phyloP scores from a whole-genome alignment of 352 stramenopile genomes.

The Globisporangium middletonii region DNA sequence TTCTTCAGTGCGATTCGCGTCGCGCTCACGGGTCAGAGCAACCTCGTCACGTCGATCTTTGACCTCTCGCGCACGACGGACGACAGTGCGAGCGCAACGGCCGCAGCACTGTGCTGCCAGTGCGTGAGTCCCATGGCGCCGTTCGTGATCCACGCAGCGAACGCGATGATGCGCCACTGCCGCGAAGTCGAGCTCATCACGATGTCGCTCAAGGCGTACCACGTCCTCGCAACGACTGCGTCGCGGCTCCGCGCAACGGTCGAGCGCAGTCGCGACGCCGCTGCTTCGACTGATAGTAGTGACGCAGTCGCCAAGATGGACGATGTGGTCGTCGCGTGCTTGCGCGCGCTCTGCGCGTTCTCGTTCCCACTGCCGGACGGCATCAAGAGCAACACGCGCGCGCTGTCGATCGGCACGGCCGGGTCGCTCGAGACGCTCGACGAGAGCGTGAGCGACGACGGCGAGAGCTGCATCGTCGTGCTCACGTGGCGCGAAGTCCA shows the following conservation, averaged over 20 bases:
- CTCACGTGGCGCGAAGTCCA: conserved; percentile 82
- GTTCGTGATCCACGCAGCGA: conserved; percentile 66
- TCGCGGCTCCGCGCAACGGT: conserved; percentile 61
- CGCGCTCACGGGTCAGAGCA: conserved; percentile 64
- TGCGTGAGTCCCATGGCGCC: conserved; percentile 63
- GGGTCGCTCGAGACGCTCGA: conserved; percentile 26
- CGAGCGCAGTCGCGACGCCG: conserved; percentile 7
- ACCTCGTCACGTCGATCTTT: conserved; percentile 68
- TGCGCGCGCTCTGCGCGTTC: conserved; percentile 70
- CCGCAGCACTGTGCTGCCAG: conserved; percentile 32
- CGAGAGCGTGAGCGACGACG: conserved; percentile 41
- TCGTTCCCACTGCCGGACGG: conserved; percentile 70
- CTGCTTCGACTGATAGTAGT: not conserved
- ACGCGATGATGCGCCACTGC: conserved; percentile 73
- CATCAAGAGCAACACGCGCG: conserved; percentile 44
- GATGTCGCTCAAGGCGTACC: conserved; percentile 81
- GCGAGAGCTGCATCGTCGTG: conserved; percentile 53
- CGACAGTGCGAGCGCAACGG: conserved; percentile 23
- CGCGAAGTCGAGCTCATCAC: conserved; percentile 78
- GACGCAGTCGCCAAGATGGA: conserved; percentile 35
- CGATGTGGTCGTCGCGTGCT: conserved; percentile 64
- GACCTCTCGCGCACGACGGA: conserved; percentile 54
- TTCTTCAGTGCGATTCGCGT: conserved; percentile 82
- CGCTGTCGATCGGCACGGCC: conserved; percentile 15
- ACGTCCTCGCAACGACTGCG: conserved; percentile 71